These are phyloP conservation scores for Microsporum audouinii DNA, from an alignment of 2,329 filamentous ascomycete species.

Conservation along the genomic window DNA sequence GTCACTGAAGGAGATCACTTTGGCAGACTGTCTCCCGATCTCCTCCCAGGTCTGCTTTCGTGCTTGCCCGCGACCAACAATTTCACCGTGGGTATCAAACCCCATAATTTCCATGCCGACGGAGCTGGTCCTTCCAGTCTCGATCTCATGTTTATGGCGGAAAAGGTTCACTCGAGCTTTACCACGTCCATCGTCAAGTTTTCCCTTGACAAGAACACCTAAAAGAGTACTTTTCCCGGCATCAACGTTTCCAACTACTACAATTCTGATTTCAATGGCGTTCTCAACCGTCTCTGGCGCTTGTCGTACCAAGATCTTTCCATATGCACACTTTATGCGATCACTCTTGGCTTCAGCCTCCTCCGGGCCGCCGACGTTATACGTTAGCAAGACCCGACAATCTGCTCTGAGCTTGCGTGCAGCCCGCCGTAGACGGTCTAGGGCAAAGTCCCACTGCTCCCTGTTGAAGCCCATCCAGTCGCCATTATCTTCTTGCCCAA, in stretches of 20 bases:
- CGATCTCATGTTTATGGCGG: slow-evolving; percentile 94
- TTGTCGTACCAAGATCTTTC: slow-evolving; percentile 77
- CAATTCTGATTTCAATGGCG: slow-evolving; percentile 90
- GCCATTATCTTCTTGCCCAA: slow-evolving; percentile 82
- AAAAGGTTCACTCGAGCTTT: slow-evolving; percentile 93
- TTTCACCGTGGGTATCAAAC: slow-evolving; percentile 75
- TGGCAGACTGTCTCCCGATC: slow-evolving; percentile 84
- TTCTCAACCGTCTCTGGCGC: slow-evolving; percentile 64
- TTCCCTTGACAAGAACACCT: slow-evolving; percentile 89
- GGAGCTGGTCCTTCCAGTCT: slow-evolving; percentile 87
- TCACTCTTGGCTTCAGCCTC: slow-evolving; percentile 55
- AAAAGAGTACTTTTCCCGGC: slow-evolving; percentile 95
- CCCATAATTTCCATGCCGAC: slow-evolving; percentile 99
- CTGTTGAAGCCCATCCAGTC: slow-evolving; percentile 68
- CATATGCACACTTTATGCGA: slow-evolving; percentile 63
- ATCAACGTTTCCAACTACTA: slow-evolving; percentile 95
- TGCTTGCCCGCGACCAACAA: slow-evolving; percentile 71
- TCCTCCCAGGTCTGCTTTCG: slow-evolving; percentile 93
- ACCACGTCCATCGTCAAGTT: slow-evolving; percentile 85
- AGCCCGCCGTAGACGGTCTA: slow-evolving; percentile 53
- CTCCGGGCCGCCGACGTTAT: slow-evolving; percentile 68
- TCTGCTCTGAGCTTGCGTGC: slow-evolving; percentile 58
- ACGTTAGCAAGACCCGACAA: slow-evolving; percentile 74
- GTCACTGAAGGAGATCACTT: slow-evolving; percentile 94
- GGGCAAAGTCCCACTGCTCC: slow-evolving; percentile 63